Evolutionary conservation across 192 early-diverging fungal species (phyloP), one percentile per base, ranked within the genome.

Genomic region (Ambispora gerdemannii): DNA sequence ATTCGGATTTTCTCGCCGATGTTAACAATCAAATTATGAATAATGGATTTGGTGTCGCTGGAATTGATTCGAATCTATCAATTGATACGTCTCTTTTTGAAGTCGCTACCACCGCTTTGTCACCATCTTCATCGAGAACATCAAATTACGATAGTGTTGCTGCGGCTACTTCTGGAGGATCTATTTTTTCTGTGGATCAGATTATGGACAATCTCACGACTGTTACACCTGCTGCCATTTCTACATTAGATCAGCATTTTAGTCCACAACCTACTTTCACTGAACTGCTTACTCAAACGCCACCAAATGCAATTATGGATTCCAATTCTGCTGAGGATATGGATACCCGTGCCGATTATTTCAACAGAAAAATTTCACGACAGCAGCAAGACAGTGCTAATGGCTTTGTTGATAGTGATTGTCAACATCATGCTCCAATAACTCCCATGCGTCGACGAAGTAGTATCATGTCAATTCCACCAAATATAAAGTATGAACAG

Each of bases 181-280:
- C 51, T 6, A 50, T 66, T 31, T 66, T 66, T 20, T 50, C 49
- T 3, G 11, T 38, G 10, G 63, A 66, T 3, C 36, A 66, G 30
- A 66, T 66, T 11, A 66, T 50, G 3, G 63, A 66, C 17, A 66
- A 67, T 35, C 65, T 50, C 15, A 38, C 28, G 35, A 67, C 65
- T 34, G 31, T 67, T 33, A 33, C 65, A 47, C 65, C 65, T 28
- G 50, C 50, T 33, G 65, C 65, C 0, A 53, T 67, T 4, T 22
- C 49, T 34, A 53, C 50, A 6, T 3, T 20, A n/a, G 22, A 53
- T n/a, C 51, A 53, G 10, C 51, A 53, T 53, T 22, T 53, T 53
- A 10, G 3, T 20, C 51, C 51, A n/a, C 63, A 66, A 50, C 65
- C 65, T 7, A 33, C 35, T 24, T 67, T 35, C 34, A 17, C 65